Conservation (phyloP, 2,329 filamentous ascomycete genomes). For the Fusarium hainanense region DNA sequence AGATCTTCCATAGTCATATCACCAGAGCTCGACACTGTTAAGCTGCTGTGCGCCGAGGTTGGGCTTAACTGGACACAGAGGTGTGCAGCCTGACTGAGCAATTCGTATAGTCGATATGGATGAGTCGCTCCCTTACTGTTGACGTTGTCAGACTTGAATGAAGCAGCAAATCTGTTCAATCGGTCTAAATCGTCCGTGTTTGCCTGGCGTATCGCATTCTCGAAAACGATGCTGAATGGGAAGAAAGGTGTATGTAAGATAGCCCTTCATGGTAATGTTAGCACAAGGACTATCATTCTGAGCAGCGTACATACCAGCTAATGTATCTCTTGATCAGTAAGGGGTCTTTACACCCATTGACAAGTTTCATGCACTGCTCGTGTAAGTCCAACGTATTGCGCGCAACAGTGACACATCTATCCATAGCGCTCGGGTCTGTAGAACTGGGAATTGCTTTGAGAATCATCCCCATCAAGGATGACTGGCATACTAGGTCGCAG, state of each 20-base stretch:
- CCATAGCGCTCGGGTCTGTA: neutral
- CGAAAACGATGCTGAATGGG: slow-evolving; percentile 53
- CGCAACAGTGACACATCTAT: slow-evolving; percentile 49
- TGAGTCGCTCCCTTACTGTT: slow-evolving; percentile 43
- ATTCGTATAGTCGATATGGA: slow-evolving; percentile 49
- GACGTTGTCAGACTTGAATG: slow-evolving; percentile 39
- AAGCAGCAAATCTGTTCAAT: slow-evolving; percentile 49
- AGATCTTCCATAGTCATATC: neutral
- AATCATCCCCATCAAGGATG: slow-evolving; percentile 50
- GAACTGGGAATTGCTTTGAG: slow-evolving; percentile 43
- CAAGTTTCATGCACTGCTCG: slow-evolving; percentile 46
- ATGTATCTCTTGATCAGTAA: slow-evolving; percentile 51
- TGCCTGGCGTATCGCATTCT: slow-evolving; percentile 43
- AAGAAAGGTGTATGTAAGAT: slow-evolving; percentile 52
- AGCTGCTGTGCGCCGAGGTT: rapidly evolving
- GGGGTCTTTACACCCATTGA: slow-evolving; percentile 44
- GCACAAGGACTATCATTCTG: neutral
- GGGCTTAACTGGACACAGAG: slow-evolving; percentile 39
- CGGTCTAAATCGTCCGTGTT: slow-evolving; percentile 19
- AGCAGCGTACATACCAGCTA: slow-evolving; percentile 46
- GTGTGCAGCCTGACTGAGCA: slow-evolving; percentile 50
- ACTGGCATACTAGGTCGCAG: slow-evolving; percentile 50
- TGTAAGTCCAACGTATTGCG: slow-evolving; percentile 51
- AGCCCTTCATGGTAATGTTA: slow-evolving; percentile 44
- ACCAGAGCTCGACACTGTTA: neutral